A percentile compares a stretch with the other conserved stretches of the same genome.
phyloP scores from a whole-genome alignment of 768 basidiomycete genomes.

The Suillus sp. region DNA sequence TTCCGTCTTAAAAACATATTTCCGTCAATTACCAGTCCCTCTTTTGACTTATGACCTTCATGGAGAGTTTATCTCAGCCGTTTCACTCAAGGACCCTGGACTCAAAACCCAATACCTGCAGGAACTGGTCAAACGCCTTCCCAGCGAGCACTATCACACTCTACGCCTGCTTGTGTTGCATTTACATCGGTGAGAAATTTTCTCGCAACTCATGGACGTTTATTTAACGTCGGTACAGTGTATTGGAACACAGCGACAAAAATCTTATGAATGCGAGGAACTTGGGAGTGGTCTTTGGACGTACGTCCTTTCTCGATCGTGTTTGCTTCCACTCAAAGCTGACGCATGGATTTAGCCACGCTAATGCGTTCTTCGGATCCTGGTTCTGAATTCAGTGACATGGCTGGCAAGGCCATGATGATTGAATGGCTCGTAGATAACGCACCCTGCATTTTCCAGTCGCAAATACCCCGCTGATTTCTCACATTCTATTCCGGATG shows the following conservation, averaged over 20 bases:
- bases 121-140: slow-evolving; percentile 75
- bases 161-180: slow-evolving; percentile 83
- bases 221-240: slow-evolving; percentile 30
- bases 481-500: slow-evolving; percentile 13
- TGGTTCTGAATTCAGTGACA: slow-evolving; percentile 91
- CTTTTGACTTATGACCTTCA: slow-evolving; percentile 90
- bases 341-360: slow-evolving; percentile 63
- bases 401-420: slow-evolving; percentile 93
- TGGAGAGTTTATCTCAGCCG: slow-evolving; percentile 82
- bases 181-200: slow-evolving; percentile 68
- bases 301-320: slow-evolving; percentile 49
- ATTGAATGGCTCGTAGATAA: slow-evolving; percentile 96
- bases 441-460: slow-evolving; percentile 55
- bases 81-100: slow-evolving; percentile 63
- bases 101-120: slow-evolving; percentile 62
- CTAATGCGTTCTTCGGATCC: slow-evolving; percentile 89
- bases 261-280: slow-evolving; percentile 97
- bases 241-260: slow-evolving; percentile 64
- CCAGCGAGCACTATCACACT: slow-evolving; percentile 86
- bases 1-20: slow-evolving; percentile 95
- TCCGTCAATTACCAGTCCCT: slow-evolving; percentile 90
- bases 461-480: slow-evolving; percentile 20
- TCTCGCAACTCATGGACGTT: not conserved
- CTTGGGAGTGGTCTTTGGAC: slow-evolving; percentile 96
- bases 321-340: slow-evolving; percentile 3